A percentile compares a stretch with the other conserved stretches of the same genome.
Conservation (phyloP, 2,329 filamentous ascomycete genomes). For the Xylaria sp. region DNA sequence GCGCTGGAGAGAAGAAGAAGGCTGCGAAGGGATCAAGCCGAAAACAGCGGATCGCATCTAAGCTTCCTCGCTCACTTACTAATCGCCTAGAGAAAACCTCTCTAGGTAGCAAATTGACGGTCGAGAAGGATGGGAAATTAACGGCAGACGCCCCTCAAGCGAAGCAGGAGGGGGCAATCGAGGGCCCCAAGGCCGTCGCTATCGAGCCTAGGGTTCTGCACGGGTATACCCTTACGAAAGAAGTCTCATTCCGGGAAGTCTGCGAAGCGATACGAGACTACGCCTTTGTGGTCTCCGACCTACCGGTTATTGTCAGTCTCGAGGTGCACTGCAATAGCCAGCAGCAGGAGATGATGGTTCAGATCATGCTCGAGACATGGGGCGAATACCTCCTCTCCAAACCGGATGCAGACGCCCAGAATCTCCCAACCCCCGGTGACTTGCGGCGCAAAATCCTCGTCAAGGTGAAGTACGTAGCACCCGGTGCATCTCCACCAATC, state of each 20-base stretch:
- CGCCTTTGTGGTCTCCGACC: constrained; percentile 78
- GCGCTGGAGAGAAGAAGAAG: constrained; percentile 57
- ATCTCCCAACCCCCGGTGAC: constrained; percentile 74
- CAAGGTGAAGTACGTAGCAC: constrained; percentile 79
- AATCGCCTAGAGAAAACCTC: constrained; percentile 62
- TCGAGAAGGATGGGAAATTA: constrained; percentile 27
- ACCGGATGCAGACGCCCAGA: constrained; percentile 57
- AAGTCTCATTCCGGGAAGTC: constrained; percentile 86
- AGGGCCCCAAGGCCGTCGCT: constrained; percentile 48
- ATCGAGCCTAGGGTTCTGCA: constrained; percentile 84
- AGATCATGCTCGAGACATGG: constrained; percentile 91
- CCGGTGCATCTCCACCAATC: constrained; percentile 46
- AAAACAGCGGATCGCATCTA: constrained; percentile 73
- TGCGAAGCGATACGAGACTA: constrained; percentile 82
- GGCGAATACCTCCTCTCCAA: constrained; percentile 73
- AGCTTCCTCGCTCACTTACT: constrained; percentile 57
- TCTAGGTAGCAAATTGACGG: constrained; percentile 55
- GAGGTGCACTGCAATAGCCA: constrained; percentile 86
- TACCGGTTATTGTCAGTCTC: constrained; percentile 93
- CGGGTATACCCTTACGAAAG: constrained; percentile 90
- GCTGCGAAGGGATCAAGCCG: constrained; percentile 71
- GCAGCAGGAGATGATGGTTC: constrained; percentile 91
- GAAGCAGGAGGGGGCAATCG: constrained; percentile 22
- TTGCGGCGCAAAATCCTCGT: constrained; percentile 83
- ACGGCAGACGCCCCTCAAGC: not conserved